Conservation (phyloP, 768 basidiomycete genomes). For the Kwoniella heveanensis region DNA sequence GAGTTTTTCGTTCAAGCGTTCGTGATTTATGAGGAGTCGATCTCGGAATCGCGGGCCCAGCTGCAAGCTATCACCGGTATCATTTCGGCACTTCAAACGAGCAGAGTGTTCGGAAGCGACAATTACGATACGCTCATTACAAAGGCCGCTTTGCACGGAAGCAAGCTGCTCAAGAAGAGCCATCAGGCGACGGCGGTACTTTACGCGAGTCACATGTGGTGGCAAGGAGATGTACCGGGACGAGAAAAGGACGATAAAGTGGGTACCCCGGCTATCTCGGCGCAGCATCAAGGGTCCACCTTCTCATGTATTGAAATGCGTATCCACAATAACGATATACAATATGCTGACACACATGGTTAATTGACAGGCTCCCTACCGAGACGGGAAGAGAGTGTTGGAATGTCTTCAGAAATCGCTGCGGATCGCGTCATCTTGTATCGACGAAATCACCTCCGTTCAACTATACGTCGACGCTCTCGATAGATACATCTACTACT, state of each 20-base stretch:
- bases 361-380: slow-evolving; percentile 57
- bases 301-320: no score
- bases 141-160: slow-evolving; percentile 96
- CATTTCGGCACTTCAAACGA: slow-evolving; percentile 84
- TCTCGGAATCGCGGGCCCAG: slow-evolving; percentile 92
- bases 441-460: slow-evolving; percentile 94
- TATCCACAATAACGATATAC: no score
- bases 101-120: slow-evolving; percentile 87
- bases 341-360: no score
- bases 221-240: slow-evolving; percentile 71
- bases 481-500: slow-evolving; percentile 93
- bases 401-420: slow-evolving; percentile 97
- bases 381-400: slow-evolving; percentile 94
- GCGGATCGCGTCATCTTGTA: slow-evolving; percentile 92
- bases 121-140: slow-evolving; percentile 98
- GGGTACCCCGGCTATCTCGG: slow-evolving; percentile 12
- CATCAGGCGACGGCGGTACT: slow-evolving; percentile 95
- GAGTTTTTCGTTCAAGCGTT: slow-evolving; percentile 98
- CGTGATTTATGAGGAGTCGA: slow-evolving; percentile 95
- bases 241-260: slow-evolving; percentile 62
- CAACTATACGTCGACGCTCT: slow-evolving; percentile 95
- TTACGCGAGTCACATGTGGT: slow-evolving; percentile 96
- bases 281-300: no score
- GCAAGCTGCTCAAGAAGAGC: slow-evolving; percentile 95
- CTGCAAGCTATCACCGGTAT: slow-evolving; percentile 95